Base-by-base conservation (phyloP, 176 grass and related monocot genomes). In the Carex myosuroides region DNA sequence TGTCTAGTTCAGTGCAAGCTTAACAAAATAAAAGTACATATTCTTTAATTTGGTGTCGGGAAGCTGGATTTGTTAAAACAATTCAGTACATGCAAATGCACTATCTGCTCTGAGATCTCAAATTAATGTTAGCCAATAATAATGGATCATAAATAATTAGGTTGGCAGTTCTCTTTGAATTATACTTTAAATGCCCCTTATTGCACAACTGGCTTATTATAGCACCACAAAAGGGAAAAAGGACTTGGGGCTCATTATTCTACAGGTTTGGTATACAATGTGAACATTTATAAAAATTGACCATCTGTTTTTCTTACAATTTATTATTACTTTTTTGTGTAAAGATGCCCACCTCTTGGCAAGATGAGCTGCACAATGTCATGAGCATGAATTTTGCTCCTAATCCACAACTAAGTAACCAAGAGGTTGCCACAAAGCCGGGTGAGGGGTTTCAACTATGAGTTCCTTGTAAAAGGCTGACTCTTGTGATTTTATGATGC, bases 311-410 rank as follows among this genome's bases (percentile, higher is more conserved):
- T 82, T 82, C 60, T 82, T 67, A 81, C 17, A 80, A 17, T 29
- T 74, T 78, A 22, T 44, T 83, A 50, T 68, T 8, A 26, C 64
- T 63, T 83, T 13, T 46, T 18, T 83, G 8, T 60, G 8, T 69
- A 30, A 83, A 81, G 80, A 83, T 83, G 80, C 41, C 60, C 8
- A 20, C 60, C 48, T 32, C 80, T 50, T 83, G 80, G 80, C 80
- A 83, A 68, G 80, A 83, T 83, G 80, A 83, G 42, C 60, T 83
- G 30, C 80, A 83, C 62, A 83, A 83, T 83, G 80, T 83, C 3
- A 83, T 83, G 80, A 69, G 42, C 80, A 83, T 83, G 80, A 83
- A 83, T 83, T 83, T 68, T 66, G 64, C 41, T 83, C 30, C 80
- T 9, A 83, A 83, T 55, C 42, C 58, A 22, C 62, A 22, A 32